These are phyloP conservation scores for Yarrowia divulgata DNA, from an alignment of 805 yeast genomes.

Conservation along the genomic window DNA sequence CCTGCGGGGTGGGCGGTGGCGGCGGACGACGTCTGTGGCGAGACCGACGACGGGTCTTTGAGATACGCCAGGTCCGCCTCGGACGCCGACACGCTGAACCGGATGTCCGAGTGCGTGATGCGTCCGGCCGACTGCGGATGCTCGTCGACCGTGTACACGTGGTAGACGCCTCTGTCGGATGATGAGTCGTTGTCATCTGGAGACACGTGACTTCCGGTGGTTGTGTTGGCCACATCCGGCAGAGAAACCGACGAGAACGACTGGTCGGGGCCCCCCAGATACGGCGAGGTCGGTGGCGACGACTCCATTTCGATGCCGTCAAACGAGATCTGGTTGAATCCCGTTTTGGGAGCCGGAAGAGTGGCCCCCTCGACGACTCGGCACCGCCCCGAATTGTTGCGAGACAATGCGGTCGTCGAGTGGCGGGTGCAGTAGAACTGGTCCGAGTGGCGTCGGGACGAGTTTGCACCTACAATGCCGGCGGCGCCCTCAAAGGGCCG, in stretches of 20 bases:
- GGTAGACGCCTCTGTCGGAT: constrained; percentile 14
- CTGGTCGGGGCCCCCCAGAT: background rate
- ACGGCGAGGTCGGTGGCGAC: constrained; percentile 13
- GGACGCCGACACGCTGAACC: constrained; percentile 17
- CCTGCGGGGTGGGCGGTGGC: too few species aligned
- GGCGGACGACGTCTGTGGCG: background rate
- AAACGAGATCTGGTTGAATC: constrained; percentile 25
- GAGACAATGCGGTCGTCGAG: constrained; percentile 5
- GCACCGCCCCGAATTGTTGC: constrained; percentile 9
- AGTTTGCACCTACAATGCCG: constrained; percentile 30
- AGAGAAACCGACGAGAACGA: constrained; percentile 7
- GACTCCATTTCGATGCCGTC: constrained; percentile 29
- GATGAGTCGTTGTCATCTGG: background rate
- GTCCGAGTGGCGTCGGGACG: constrained; percentile 28
- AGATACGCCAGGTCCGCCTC: constrained; percentile 32
- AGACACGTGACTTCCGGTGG: background rate
- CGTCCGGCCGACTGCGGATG: constrained; percentile 15
- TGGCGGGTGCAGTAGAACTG: constrained; percentile 32
- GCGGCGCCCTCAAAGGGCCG: constrained; percentile 33
- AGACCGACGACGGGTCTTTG: constrained; percentile 6
- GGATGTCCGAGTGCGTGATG: constrained; percentile 16
- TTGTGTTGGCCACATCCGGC: background rate
- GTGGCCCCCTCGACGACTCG: constrained; percentile 22
- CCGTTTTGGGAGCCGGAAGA: constrained; percentile 6
- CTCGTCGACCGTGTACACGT: constrained; percentile 31